Base-by-base conservation (phyloP, 106 monocot genomes). In the Ottelia alismoides region DNA sequence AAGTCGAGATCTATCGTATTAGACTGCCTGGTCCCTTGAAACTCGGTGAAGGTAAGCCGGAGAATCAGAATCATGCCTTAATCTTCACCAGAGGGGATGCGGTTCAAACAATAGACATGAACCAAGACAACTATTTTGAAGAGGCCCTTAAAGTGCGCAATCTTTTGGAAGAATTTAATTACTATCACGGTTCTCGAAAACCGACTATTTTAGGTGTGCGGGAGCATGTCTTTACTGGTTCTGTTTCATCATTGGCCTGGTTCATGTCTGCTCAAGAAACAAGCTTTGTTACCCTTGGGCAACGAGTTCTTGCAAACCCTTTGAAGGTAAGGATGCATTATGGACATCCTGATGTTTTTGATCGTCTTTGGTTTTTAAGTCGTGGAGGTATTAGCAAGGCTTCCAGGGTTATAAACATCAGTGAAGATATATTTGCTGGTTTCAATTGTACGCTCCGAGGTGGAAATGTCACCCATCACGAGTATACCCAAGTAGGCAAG, bases 241-340 rank as follows among this genome's bases (percentile, higher is more conserved):
- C 92, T 4, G 92, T 92, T 18, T 92, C 92, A 18, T 92, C 92
- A 12, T 82, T 92, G 51, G 92, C 92, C 30, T 79, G 82, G 92
- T 92, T 92, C 72, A 92, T 92, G 92, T 92, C 92, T 52, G 82
- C 92, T 16, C 92, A 93, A 67, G 92, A 93, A 46, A 83, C 72
- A 1, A 93, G 92, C 68, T 93, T 93, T 73, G 92, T 93, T 2
- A 93, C 92, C 30, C 77, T 93, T 60, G 92, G 92, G 4, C 92
- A 93, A 55, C 79, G 92, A 29, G 87, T 87, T 55, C 83, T 93
- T 18, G 92, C 92, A 24, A 78, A 93, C 51, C 92, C 92, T 51
- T 67, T 93, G 43, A 93, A 93, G 70, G 80, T 93, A 30, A 71
- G 87, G 49, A 93, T 93, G 92, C 92, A 92, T 47, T 92, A 92